phyloP scores from a whole-genome alignment of 768 basidiomycete species.

The Cystofilobasidium bisporidii region DNA sequence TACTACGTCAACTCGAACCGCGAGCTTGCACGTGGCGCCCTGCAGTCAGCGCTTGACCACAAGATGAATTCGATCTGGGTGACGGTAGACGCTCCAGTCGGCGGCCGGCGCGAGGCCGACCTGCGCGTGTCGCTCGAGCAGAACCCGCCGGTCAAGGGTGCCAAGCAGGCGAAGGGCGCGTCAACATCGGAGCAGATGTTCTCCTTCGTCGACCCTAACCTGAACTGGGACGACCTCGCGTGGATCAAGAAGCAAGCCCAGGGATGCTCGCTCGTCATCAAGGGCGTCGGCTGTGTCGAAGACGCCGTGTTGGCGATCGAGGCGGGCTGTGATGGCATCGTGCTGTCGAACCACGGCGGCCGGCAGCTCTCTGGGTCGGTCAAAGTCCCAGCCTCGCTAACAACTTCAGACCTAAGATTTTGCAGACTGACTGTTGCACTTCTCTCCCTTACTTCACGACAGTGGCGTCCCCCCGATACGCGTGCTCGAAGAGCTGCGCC shows the following conservation, averaged over 20 bases:
- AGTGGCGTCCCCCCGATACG: conserved; percentile 13
- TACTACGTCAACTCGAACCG: conserved; percentile 17
- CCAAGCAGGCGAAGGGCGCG: conserved; percentile 15
- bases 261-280: conserved; percentile 39
- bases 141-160: conserved; percentile 5
- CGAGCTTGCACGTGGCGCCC: conserved; percentile 32
- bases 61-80: conserved; percentile 37
- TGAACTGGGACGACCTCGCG: conserved; percentile 38
- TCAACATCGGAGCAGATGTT: conserved; percentile 18
- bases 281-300: conserved; percentile 39
- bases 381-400: no score
- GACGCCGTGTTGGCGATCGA: conserved; percentile 41
- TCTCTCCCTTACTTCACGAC: not conserved
- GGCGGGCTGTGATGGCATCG: conserved; percentile 43
- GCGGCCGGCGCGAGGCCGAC: conserved; percentile 30
- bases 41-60: conserved; percentile 35
- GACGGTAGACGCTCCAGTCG: conserved; percentile 35
- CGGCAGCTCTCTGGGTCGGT: conserved; percentile 17
- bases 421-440: not conserved
- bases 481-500: conserved; percentile 2
- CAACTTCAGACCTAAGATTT: no score
- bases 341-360: conserved; percentile 41
- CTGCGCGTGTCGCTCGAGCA: conserved; percentile 25
- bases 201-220: conserved; percentile 31
- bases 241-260: conserved; percentile 38